Base-by-base conservation (phyloP, 2,329 filamentous ascomycete genomes). In the Alternaria postmessia region DNA sequence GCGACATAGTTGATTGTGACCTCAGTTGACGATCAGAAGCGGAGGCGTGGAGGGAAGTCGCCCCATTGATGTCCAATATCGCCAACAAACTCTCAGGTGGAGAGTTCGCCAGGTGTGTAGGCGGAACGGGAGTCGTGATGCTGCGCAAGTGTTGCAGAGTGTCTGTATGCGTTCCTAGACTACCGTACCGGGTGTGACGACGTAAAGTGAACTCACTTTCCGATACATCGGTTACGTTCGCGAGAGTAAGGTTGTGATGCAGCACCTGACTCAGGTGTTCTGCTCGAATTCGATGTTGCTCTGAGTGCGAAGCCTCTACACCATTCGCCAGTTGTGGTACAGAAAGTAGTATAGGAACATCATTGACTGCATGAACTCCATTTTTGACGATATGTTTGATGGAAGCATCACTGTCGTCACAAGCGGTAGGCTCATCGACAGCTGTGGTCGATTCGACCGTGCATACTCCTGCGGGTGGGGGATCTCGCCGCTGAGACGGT, bases 181-280 rank as follows among this genome's bases (percentile, higher is more conserved):
- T 53, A 9, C 64, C 58, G n/a, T 64, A 63, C 1, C 59, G 56
- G 18, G 43, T 54, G 3, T 44, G 58, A 43, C 36, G 60, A 24
- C 38, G 43, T 30, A 26, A 36, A 8, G 20, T 41, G 34, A 44
- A 67, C 2, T 49, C 58, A 41, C 51, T 53, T 30, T 58, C 55
- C 1, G 60, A 57, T 11, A 51, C 26, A 18, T 20, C 6, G 28
- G 39, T 20, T 53, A 30, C 22, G 39, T 38, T 39, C 0, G 58
- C 18, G 26, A 58, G 47, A 6, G 59, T 39, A 14, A 61, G 54
- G 24, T 59, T 60, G 26, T 65, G 65, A 34, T 73, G 70, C 5
- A 75, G 61, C 26, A 73, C 65, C n/a, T 59, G 63, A 42, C 68
- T 72, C 54, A 73, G 44, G 49, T 71, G 57, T 53, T 74, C 73